Conservation (phyloP, 139 green algal species). For the Chlamydomonas schloesseri region DNA sequence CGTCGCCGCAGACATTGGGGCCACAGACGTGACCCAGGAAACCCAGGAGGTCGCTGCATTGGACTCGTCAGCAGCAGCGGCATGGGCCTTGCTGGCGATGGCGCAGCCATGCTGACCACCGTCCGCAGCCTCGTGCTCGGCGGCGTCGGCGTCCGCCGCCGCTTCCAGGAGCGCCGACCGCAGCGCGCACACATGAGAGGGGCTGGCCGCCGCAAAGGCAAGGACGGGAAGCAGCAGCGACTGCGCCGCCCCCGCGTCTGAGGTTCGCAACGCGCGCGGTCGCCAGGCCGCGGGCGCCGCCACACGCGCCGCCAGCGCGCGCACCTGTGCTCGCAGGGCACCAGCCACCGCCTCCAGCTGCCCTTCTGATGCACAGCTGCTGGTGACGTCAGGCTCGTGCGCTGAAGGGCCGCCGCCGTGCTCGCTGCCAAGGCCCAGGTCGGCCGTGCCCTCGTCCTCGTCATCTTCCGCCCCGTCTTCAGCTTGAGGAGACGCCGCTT, state of each 20-base stretch:
- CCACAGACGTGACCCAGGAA: background rate
- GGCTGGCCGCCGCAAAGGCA: conserved; percentile 2
- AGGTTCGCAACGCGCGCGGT: background rate
- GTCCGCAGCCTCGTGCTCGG: background rate
- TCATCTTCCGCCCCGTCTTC: background rate
- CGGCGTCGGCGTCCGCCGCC: background rate
- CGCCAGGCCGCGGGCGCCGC: background rate
- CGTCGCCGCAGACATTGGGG: background rate
- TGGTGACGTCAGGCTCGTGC: too few relatives aligned
- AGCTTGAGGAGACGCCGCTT: background rate
- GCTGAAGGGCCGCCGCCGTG: too few relatives aligned
- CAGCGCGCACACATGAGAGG: background rate
- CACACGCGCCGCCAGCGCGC: background rate
- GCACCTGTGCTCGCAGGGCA: background rate
- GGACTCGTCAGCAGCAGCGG: background rate
- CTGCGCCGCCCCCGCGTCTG: background rate
- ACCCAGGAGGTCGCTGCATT: background rate
- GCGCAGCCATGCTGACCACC: background rate
- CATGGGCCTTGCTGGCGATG: too few relatives aligned
- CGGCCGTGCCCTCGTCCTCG: background rate
- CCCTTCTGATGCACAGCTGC: too few relatives aligned
- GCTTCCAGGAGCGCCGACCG: conserved; percentile 1
- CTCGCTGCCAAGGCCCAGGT: too few relatives aligned
- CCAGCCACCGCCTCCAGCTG: background rate
- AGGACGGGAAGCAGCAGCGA: background rate